Base-by-base conservation (phyloP, 176 grass and related monocot species). In the Coix lacrymajobi region DNA sequence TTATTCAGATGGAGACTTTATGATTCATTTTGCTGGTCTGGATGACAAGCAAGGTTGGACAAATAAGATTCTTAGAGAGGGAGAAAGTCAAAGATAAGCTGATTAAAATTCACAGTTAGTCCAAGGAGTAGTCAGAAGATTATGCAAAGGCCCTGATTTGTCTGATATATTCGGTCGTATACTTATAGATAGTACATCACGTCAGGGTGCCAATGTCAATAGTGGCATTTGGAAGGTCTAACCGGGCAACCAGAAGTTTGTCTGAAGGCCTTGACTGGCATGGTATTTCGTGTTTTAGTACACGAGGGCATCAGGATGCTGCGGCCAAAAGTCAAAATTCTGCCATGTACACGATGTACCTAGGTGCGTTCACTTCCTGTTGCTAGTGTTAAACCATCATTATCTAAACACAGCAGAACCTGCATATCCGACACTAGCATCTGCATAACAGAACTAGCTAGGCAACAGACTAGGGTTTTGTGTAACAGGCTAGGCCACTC, bases 1-100 rank as follows among this genome's bases (percentile, higher is more conserved):
- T 69, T 98, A 98, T 86, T 95, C 96, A 4, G 85, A 95, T 80
- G 96, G 96, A 70, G 96, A 95, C 64, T 98, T 95, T 65, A 89
- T 98, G 86, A 57, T 98, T 22, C 96, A 98, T 84, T 86, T 98
- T 26, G 96, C 96, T 56, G 96, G 96, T 38, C 15, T 98, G 29
- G 85, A 91, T 81, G 89, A 98, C 66, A 98, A 98, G 85, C 52
- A 30, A 60, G 83, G 77, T 65, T 98, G 92, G 92, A 63, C 83
- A 64, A 65, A 78, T 75, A 94, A 76, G 75, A 82, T 98, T 84
- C 71, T 93, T 68, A 13, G 49, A 68, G 76, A 91, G 48, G 81
- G 77, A 75, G 39, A 33, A 87, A 69, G 31, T 52, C 37, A 40
- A 33, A 26, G 14, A 68, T 88, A 45, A 91, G 73, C 8, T 58